Conservation (phyloP, 2,329 filamentous ascomycete genomes). For the Aspergillus japonicus region DNA sequence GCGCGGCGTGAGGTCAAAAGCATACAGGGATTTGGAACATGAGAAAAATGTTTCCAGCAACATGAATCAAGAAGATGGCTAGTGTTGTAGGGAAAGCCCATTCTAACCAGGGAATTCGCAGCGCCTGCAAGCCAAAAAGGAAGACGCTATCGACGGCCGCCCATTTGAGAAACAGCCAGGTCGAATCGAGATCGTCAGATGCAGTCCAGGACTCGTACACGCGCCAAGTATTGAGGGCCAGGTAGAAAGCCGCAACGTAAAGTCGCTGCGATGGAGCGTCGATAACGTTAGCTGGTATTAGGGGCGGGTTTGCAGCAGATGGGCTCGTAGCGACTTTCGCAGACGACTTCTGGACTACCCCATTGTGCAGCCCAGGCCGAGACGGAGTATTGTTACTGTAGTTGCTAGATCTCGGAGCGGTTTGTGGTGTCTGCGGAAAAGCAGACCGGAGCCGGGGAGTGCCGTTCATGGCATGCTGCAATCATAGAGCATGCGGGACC, state of each 20-base stretch:
- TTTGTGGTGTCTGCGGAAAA: constrained; percentile 72
- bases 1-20: constrained; percentile 16
- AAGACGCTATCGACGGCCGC: constrained; percentile 80
- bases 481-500: constrained; percentile 18
- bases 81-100: constrained; percentile 75
- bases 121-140: constrained; percentile 78
- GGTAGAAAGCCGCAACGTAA: constrained; percentile 79
- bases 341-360: constrained; percentile 23
- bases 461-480: constrained; percentile 71
- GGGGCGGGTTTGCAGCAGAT: constrained; percentile 49
- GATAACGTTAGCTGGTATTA: constrained; percentile 77
- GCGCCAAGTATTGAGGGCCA: constrained; percentile 74
- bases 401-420: constrained; percentile 40
- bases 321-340: constrained; percentile 23
- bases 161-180: constrained; percentile 93
- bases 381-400: constrained; percentile 27
- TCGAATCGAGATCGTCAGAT: constrained; percentile 81
- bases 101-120: constrained; percentile 96
- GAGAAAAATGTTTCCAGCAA: constrained; percentile 74
- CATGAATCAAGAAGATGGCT: constrained; percentile 68
- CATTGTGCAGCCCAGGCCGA: constrained; percentile 25
- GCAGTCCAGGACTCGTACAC: constrained; percentile 81
- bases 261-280: constrained; percentile 90
- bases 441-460: constrained; percentile 81
- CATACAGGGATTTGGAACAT: constrained; percentile 87